Evolutionary conservation across 768 basidiomycete genomes (phyloP).

Genomic region (Rhizopogon vulgaris): DNA sequence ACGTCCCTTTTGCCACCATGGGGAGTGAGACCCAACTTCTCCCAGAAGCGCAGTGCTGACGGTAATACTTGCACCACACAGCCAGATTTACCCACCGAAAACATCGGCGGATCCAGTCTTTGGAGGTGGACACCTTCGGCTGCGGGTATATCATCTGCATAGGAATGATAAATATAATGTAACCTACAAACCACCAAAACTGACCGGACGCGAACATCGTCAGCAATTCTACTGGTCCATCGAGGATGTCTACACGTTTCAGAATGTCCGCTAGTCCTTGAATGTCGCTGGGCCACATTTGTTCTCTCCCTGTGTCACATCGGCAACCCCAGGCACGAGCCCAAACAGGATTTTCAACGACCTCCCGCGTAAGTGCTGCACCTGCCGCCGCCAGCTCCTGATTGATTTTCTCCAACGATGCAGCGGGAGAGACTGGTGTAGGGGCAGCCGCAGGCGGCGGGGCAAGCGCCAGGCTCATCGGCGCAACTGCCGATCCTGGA

Average conservation of each 20-base stretch:
- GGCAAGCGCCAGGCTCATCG: constrained; percentile 35
- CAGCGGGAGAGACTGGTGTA: constrained; percentile 82
- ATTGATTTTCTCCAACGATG: constrained; percentile 52
- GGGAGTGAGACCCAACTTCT: constrained; percentile 72
- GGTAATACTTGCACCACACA: constrained; percentile 65
- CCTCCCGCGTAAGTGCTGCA: constrained; percentile 55
- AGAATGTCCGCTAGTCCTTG: constrained; percentile 35
- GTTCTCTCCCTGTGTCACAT: not conserved
- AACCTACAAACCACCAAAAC: constrained; percentile 5
- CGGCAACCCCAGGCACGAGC: constrained; percentile 52
- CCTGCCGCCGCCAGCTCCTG: constrained; percentile 66
- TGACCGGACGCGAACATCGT: constrained; percentile 38
- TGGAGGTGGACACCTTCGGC: constrained; percentile 15
- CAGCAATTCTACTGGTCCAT: constrained; percentile 37
- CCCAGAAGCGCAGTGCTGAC: constrained; percentile 76
- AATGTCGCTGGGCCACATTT: constrained; percentile 57
- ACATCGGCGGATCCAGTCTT: constrained; percentile 45
- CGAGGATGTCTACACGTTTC: constrained; percentile 26
- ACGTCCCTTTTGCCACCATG: constrained; percentile 68
- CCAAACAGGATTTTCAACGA: constrained; percentile 70
- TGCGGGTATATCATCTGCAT: not conserved
- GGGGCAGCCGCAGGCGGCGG: constrained; percentile 50
- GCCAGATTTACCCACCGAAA: constrained; percentile 64
- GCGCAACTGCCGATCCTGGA: constrained; percentile 45
- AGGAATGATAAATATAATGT: not conserved